Evolutionary conservation across 106 monocot genomes (phyloP), one percentile per base, ranked within the genome.

Genomic region (Phalaenopsis aphrodite): DNA sequence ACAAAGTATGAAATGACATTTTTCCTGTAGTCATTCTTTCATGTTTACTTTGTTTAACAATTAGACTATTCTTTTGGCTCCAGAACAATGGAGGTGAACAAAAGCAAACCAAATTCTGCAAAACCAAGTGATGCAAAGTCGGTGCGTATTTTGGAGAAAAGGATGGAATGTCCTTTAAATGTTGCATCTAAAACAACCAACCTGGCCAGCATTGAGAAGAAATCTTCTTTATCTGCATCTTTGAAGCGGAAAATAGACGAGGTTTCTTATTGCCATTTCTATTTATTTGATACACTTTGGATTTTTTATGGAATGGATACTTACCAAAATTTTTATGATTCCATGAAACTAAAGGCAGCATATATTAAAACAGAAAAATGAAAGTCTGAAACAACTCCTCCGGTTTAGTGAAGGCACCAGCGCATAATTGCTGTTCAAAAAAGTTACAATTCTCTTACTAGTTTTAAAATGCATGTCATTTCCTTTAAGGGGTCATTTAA

Each of bases 231-330:
- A 5, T 81, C 75, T 88, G 80, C 89, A 78, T 41, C 87, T 82
- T 72, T 95, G 80, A 95, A 91, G 84, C 80, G 91, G 77, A 95
- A 93, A 80, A 78, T 77, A 77, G 49, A 78, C 75, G 88, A 93
- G 93, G 95, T 92, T n/a, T 17, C 4, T 74, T 19, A 45, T 8
- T 74, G 42, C n/a, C 42, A 38, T 4, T 38, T 69, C 15, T 69
- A 69, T 4, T 69, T 69, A 39, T 5, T 39, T 69, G 6, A 69
- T 39, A n/a, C 61, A n/a, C 61, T 61, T 21, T 2, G 15, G 14
- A 69, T 1, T 69, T 69, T 69, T 69, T 38, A 45, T 6, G 8
- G 14, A 39, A 14, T 69, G 39, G 68, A 24, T 61, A 17, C 6
- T 61, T 61, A 61, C 5, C 61, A 61, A 19, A 61, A 21, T 61